Conservation (phyloP, 192 early-diverging fungal species). For the Backusella morwellensis region DNA sequence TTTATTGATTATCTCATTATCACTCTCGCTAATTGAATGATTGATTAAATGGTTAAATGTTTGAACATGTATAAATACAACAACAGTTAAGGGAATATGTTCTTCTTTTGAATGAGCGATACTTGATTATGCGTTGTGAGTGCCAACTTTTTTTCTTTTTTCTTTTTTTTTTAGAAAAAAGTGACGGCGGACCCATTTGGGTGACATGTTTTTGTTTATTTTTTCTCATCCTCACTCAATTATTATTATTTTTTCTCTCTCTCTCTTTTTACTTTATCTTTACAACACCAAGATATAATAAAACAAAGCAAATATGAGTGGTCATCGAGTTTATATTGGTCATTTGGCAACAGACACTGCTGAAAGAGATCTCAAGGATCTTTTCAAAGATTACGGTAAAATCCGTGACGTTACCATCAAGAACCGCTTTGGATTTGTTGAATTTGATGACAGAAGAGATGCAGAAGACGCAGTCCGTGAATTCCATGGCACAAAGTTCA, state of each 20-base stretch:
- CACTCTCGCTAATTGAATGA: too few relatives aligned
- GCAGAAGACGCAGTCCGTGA: constrained; percentile 88
- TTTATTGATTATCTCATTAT: too few relatives aligned
- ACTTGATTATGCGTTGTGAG: background rate
- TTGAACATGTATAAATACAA: too few relatives aligned
- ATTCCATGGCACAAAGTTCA: constrained; percentile 76
- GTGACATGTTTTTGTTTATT: background rate
- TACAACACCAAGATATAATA: background rate
- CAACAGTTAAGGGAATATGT: too few relatives aligned
- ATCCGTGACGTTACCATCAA: constrained; percentile 80
- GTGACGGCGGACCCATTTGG: background rate
- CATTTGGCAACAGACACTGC: constrained; percentile 80
- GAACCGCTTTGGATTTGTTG: constrained; percentile 92
- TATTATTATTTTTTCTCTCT: background rate
- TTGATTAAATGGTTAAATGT: too few relatives aligned
- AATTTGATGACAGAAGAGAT: constrained; percentile 85
- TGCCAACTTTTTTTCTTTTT: background rate
- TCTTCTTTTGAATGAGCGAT: background rate
- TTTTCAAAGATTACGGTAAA: constrained; percentile 78
- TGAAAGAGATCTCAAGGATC: constrained; percentile 79
- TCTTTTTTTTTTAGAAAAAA: background rate
- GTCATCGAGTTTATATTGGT: constrained; percentile 68
- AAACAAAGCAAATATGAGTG: constrained; percentile 9
- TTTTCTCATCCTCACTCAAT: background rate
- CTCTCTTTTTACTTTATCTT: background rate